A percentile compares a stretch with the other conserved stretches of the same genome.
Conservation (phyloP, 768 basidiomycete genomes). For the Podaxis rugospora region DNA sequence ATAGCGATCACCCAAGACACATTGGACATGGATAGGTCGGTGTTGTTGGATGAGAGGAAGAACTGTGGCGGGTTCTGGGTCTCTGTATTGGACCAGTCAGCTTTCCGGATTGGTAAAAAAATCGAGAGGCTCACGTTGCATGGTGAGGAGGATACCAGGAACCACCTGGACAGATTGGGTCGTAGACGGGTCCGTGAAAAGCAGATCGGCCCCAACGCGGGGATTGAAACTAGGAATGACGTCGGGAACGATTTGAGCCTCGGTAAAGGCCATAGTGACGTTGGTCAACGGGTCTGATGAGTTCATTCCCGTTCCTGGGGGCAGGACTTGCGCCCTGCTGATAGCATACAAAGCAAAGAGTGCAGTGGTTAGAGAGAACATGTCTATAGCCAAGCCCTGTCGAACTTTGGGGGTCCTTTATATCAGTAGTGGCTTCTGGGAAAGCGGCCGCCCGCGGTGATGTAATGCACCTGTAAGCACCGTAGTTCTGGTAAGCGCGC, state of each 20-base stretch:
- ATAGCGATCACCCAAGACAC: constrained; percentile 33
- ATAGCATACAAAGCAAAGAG: background rate
- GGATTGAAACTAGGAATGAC: constrained; percentile 36
- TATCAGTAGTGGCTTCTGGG: background rate
- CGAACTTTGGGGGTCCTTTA: background rate
- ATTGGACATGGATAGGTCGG: constrained; percentile 17
- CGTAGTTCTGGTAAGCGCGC: background rate
- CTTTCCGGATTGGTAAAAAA: background rate
- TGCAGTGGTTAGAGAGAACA: background rate
- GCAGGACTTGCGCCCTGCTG: background rate
- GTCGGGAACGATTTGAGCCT: constrained; percentile 36
- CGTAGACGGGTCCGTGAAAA: constrained; percentile 30
- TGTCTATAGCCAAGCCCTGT: background rate
- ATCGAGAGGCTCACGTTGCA: constrained; percentile 25
- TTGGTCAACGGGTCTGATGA: constrained; percentile 13
- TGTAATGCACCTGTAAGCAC: background rate
- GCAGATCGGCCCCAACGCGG: constrained; percentile 28
- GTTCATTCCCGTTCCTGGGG: background rate
- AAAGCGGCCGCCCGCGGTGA: background rate
- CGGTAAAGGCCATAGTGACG: constrained; percentile 28
- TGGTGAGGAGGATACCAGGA: constrained; percentile 31
- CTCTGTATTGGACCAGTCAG: constrained; percentile 17
- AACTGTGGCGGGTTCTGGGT: constrained; percentile 30
- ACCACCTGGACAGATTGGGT: constrained; percentile 25
- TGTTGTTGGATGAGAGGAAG: constrained; percentile 23